phyloP scores from a whole-genome alignment of 2,329 filamentous ascomycete genomes.

The Calonectria montana region DNA sequence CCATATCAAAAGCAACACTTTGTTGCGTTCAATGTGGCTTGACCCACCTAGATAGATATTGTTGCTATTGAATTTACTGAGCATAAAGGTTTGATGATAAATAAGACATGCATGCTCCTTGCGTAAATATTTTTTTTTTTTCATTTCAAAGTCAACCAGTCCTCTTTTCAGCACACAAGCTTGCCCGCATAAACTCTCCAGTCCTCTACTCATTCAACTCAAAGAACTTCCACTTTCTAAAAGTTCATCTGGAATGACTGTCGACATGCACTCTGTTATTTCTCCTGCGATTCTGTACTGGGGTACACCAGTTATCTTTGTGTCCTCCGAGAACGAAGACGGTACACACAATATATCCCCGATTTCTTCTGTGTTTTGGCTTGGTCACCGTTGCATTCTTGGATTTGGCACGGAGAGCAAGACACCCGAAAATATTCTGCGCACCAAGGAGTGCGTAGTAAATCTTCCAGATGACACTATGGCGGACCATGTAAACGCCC shows the following conservation, averaged over 20 bases:
- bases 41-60: not conserved
- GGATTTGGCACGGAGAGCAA: conserved; percentile 50
- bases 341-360: conserved; percentile 54
- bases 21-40: not conserved
- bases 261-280: conserved; percentile 37
- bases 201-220: not conserved
- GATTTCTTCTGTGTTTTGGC: conserved; percentile 59
- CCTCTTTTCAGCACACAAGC: not conserved
- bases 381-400: conserved; percentile 55
- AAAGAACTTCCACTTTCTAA: not conserved
- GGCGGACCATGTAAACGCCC: conserved; percentile 48
- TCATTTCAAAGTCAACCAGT: not conserved
- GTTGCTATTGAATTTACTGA: not conserved
- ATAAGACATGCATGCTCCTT: not conserved
- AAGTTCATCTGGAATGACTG: not conserved
- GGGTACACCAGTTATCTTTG: conserved; percentile 54
- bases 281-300: conserved; percentile 55
- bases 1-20: not conserved
- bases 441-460: conserved; percentile 55
- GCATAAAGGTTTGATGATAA: not conserved
- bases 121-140: not conserved
- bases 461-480: conserved; percentile 53
- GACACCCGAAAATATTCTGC: conserved; percentile 53
- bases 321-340: conserved; percentile 54
- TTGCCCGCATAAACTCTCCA: not conserved